Base-by-base conservation (phyloP, 1,284 basidiomycete genomes). In the Ceratobasidium papillatum region DNA sequence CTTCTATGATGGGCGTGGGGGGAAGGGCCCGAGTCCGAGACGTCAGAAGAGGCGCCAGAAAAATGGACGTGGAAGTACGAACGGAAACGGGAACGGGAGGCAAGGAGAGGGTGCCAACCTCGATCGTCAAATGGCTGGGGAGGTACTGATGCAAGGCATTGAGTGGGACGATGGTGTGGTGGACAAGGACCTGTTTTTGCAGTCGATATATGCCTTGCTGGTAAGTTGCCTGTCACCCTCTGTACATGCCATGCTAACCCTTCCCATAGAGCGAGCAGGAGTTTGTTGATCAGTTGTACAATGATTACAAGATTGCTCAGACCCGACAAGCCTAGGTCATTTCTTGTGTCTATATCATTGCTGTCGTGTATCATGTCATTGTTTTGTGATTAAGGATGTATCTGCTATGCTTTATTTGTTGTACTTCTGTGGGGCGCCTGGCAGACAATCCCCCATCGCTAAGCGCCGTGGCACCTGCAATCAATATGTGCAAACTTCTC, bases 301-400 rank as follows among this genome's bases (percentile, higher is more conserved):
- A 69, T 25, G 66, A 69, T 36, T 69, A 69, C 54, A 69, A 69
- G 47, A 58, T 69, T 45, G 66, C 66, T 58, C 66, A 69, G 25
- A 69, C 66, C 14, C 51, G 66, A 32, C 51, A 69, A 51, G n/a
- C 36, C 25, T 30, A 66, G 64, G 45, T 19, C 36, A 9, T 59
- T 38, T 36, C 25, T 19, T 43, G 11, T 41, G 7, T 22, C 41
- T 38, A n/a, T 61, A 61, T 38, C 19, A 34, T 34, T 19, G 19
- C 38, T 34, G 11, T 22, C 36, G 7, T 36, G 3, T 19, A 3
- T n/a, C 32, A 12, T 8, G 41, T 25, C n/a, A 1, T 43, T 43
- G 34, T 22, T 34, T 41, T 61, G 34, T 43, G 19, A 61, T 12
- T 14, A 30, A 41, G 59, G 59, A 17, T 43, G 41, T 61, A 19